Percentiles rank a stretch among this genome's conserved stretches.
These are phyloP conservation scores for Nepenthes alata DNA, from an alignment of 179 eudicot genomes.

Conservation along the genomic window DNA sequence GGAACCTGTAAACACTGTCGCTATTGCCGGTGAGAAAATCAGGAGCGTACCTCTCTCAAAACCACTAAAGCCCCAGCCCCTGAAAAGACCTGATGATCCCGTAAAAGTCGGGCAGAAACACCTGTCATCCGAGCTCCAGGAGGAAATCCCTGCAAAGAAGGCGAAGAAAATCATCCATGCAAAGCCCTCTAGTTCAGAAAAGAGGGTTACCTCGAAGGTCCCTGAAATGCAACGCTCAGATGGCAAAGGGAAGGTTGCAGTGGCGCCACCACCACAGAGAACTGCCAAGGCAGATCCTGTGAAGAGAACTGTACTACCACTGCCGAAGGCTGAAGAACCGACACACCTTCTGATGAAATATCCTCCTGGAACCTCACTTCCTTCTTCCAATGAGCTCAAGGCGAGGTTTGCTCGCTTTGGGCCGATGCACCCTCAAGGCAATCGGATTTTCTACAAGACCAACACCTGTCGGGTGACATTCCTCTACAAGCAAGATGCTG, in stretches of 20 bases:
- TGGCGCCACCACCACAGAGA: constrained; percentile 10
- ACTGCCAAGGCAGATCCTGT: constrained; percentile 20
- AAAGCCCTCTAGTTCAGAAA: constrained; percentile 35
- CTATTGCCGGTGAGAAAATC: constrained; percentile 15
- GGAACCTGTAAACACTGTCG: constrained; percentile 9
- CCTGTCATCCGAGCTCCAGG: constrained; percentile 57
- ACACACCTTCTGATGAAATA: constrained; percentile 72
- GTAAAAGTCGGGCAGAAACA: constrained; percentile 35
- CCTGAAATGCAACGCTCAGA: constrained; percentile 27
- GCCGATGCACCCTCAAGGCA: constrained; percentile 48
- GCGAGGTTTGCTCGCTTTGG: constrained; percentile 90
- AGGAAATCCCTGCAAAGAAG: constrained; percentile 46
- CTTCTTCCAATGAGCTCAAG: constrained; percentile 65
- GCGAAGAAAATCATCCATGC: constrained; percentile 39
- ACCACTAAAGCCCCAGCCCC: constrained; percentile 18
- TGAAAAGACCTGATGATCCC: constrained; percentile 34
- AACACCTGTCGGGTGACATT: constrained; percentile 58
- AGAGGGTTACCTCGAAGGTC: constrained; percentile 29
- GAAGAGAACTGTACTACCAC: constrained; percentile 28
- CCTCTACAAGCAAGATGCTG: constrained; percentile 43
- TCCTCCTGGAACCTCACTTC: constrained; percentile 49
- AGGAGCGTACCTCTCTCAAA: constrained; percentile 22
- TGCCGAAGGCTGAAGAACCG: constrained; percentile 38
- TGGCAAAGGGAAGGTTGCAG: constrained; percentile 26
- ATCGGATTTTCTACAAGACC: constrained; percentile 64